Evolutionary conservation across 1,284 basidiomycete species (phyloP), one percentile per base, ranked within the genome.

Genomic region (Ceratobasidium sp.): DNA sequence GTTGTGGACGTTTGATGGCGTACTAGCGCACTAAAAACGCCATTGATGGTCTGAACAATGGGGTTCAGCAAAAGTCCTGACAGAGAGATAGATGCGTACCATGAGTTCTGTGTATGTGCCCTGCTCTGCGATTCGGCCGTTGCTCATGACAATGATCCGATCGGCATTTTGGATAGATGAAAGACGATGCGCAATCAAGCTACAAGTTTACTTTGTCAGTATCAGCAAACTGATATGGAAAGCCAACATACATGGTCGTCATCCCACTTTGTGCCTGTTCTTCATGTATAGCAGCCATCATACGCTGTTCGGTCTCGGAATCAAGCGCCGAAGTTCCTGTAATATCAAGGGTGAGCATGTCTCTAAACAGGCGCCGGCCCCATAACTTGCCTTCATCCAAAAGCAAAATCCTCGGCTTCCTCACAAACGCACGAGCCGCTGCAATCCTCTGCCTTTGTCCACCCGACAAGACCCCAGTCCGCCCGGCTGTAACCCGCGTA

Each of bases 111-210:
- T 83, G 77, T 87, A 87, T 4, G 84, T 85, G 2, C 87, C 87
- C 64, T 83, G 80, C 78, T 86, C 85, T 1, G 84, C 84, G 4
- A 89, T 86, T n/a, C 82, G 82, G 1, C 88, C 88, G 12, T 88
- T 86, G 0, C 84, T 82, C 79, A 89, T 86, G 77, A 84, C 87
- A 80, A 85, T 87, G 80, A 90, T 90, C 78, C 86, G 84, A 81
- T 90, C 88, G 28, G 88, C 88, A 75, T 86, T 85, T 79, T 89
- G 87, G 77, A 90, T 89, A 0, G 88, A 70, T 20, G 66, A 71
- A 10, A 90, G 83, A 10, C 89, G 84, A 81, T 90, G 89, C 0
- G 89, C 88, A 79, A 90, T 89, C 13, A 78, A 33, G 7, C 77
- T 75, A 20, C 20, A 28, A 7, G 66, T 18, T 26, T 28, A 51